Evolutionary conservation across 371 early-diverging fungal genomes (phyloP), one percentile per base, ranked within the genome.

Genomic region (Gilbertella persicaria): DNA sequence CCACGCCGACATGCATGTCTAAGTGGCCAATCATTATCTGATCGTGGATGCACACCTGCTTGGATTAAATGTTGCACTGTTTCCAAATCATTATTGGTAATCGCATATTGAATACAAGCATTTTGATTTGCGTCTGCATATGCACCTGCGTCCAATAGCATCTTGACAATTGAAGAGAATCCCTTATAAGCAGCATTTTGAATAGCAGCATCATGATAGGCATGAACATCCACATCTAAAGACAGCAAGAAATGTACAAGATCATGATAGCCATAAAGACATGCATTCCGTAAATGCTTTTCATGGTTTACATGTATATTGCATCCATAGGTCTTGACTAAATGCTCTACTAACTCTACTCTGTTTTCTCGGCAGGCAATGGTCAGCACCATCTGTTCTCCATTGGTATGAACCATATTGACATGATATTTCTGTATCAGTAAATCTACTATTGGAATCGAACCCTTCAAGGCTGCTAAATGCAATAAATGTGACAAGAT

Each of bases 201-300:
- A 13, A 76, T 46, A 6, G 77, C 71, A 5, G 66, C 67, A 28
- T 72, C 66, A 13, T 60, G 54, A 24, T 58, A 68, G 3, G 65
- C 64, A 54, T 75, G 64, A 0, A 82, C 70, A 55, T 85, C 68
- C 0, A 83, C 83, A 3, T 84, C 86, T 0, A 69, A 52, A 1
- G 81, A 39, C 29, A 91, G 57, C 10, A 82, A 50, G n/a, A 35
- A 52, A 35, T 75, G 58, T 1, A 88, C 88, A n/a, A 79, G 59
- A 12, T 82, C 79, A 7, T 64, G 30, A 39, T 84, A 73, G 0
- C 90, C 91, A 52, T 82, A 75, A 19, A 86, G 63, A 24, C 86
- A 66, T 14, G 77, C 73, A 6, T 61, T 53, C 19, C 77, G 50
- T 17, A 76, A 17, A 20, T 61, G 44, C 3, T 39, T 52, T 30